Evolutionary conservation across 352 stramenopile species (phyloP).

Genomic region (Globisporangium viniferum): DNA sequence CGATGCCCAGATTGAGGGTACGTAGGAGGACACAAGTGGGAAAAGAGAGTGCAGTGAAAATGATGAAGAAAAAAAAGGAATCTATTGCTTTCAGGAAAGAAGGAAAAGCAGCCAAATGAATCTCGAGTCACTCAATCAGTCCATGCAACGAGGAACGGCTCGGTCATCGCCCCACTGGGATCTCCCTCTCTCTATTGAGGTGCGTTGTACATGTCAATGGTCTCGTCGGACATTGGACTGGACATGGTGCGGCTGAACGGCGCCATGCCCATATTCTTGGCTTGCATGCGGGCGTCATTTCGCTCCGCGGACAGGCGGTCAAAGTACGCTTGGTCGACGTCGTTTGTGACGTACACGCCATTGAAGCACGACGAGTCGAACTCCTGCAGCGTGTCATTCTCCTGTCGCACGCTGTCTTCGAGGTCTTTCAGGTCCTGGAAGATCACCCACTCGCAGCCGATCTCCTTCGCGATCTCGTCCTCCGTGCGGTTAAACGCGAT

Average conservation of each 20-base stretch:
- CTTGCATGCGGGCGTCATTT: slow-evolving; percentile 79
- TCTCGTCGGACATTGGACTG: slow-evolving; percentile 75
- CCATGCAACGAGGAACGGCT: not conserved
- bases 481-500: slow-evolving; percentile 96
- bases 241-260: slow-evolving; percentile 77
- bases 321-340: slow-evolving; percentile 87
- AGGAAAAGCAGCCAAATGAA: not conserved
- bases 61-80: not conserved
- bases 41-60: not conserved
- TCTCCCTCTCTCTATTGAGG: slow-evolving; percentile 47
- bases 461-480: slow-evolving; percentile 91
- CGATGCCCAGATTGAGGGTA: not conserved
- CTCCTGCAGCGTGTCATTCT: slow-evolving; percentile 58
- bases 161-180: not conserved
- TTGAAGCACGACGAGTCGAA: slow-evolving; percentile 98
- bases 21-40: not conserved
- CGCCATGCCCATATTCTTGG: slow-evolving; percentile 81
- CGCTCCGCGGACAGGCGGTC: slow-evolving; percentile 74
- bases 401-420: slow-evolving; percentile 80
- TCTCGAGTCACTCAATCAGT: not conserved
- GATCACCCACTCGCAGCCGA: slow-evolving; percentile 96
- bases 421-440: slow-evolving; percentile 92
- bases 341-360: slow-evolving; percentile 95
- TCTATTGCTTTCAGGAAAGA: slow-evolving; percentile 4
- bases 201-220: slow-evolving; percentile 89